Percentiles rank a stretch among this genome's conserved stretches.
These are phyloP conservation scores for Astragalus glycyphyllos DNA, from an alignment of 306 rosid genomes.

Conservation along the genomic window DNA sequence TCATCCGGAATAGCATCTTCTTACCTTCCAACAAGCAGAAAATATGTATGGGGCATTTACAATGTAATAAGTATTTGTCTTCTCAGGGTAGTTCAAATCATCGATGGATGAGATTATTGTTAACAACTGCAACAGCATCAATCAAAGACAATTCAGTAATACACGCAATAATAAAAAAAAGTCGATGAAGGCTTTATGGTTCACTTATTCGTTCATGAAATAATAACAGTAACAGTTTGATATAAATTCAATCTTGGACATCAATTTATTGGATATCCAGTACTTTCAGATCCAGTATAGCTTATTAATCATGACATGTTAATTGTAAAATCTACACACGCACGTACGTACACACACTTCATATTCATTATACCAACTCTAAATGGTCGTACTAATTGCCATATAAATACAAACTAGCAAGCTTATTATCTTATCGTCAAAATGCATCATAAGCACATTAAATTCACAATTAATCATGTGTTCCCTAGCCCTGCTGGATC, in stretches of 20 bases:
- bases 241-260: background rate
- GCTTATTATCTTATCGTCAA: constrained; percentile 11
- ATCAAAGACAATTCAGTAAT: constrained; percentile 38
- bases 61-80: constrained; percentile 82
- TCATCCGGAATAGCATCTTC: constrained; percentile 36
- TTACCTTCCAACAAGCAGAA: constrained; percentile 98
- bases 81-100: constrained; percentile 98
- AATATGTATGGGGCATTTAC: constrained; percentile 88
- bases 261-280: constrained; percentile 19
- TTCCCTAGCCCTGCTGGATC: constrained; percentile 2
- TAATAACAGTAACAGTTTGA: background rate
- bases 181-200: background rate
- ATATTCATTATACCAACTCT: constrained; percentile 5
- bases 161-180: background rate
- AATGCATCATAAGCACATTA: constrained; percentile 2
- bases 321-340: background rate
- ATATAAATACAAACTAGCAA: constrained; percentile 3
- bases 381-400: background rate
- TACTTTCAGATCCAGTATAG: constrained; percentile 1
- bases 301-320: background rate
- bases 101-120: constrained; percentile 85
- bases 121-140: constrained; percentile 65
- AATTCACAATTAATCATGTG: constrained; percentile 13
- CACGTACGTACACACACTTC: background rate
- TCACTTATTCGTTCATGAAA: background rate